Conservation (phyloP, 371 early-diverging fungal species). For the Cokeromyces recurvatus region DNA sequence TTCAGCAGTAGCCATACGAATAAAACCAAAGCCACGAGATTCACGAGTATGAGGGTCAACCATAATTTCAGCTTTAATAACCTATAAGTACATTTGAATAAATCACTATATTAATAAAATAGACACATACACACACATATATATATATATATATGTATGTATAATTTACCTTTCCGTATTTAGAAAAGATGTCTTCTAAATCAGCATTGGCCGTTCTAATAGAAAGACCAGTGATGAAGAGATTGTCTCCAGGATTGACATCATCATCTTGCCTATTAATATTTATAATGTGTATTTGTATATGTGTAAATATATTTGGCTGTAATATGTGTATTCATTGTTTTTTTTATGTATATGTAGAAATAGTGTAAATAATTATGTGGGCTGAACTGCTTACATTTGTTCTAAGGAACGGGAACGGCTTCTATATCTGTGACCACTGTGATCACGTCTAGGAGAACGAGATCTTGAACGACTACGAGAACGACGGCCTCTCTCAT, state of each 20-base stretch:
- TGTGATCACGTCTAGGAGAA: constrained; percentile 40
- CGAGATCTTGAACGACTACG: constrained; percentile 45
- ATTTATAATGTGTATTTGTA: neutral
- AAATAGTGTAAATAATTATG: neutral
- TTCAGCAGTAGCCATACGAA: constrained; percentile 67
- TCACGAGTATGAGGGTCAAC: constrained; percentile 79
- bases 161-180: constrained; percentile 68
- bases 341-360: constrained; percentile 3
- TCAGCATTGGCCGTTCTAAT: constrained; percentile 55
- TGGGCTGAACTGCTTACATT: constrained; percentile 20
- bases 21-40: constrained; percentile 83
- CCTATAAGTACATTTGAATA: constrained; percentile 28
- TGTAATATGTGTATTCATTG: constrained; percentile 3
- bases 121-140: neutral
- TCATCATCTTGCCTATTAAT: constrained; percentile 27
- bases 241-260: constrained; percentile 72
- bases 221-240: constrained; percentile 74
- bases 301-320: neutral
- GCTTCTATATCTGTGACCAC: constrained; percentile 45
- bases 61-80: constrained; percentile 70
- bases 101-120: too few relatives aligned
- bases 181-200: constrained; percentile 67
- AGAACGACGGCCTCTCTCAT: constrained; percentile 43
- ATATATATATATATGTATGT: too few relatives aligned
- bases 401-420: constrained; percentile 44